Conservation (phyloP, 345 rosid species). For the Sonneratia caseolaris region DNA sequence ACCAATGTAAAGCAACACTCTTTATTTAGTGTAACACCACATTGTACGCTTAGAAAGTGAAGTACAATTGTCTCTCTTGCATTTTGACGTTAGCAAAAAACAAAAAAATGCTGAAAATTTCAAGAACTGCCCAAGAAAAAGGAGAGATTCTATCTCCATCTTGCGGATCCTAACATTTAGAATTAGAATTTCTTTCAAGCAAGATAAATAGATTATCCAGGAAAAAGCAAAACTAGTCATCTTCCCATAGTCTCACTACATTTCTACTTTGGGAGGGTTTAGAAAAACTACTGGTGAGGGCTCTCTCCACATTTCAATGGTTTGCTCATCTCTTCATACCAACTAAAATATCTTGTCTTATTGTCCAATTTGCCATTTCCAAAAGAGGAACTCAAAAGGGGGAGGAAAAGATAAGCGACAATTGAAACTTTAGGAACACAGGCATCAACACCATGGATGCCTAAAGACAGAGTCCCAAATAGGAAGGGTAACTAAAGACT, state of each 20-base stretch:
- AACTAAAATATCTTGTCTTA: background rate
- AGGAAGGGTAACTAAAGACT: background rate
- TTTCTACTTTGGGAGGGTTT: no score
- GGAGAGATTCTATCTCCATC: background rate
- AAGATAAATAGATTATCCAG: no score
- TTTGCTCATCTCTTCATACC: background rate
- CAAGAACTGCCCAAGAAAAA: background rate
- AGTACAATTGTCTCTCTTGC: no score
- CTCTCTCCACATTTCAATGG: background rate
- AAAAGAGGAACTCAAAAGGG: background rate
- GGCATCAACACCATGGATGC: background rate
- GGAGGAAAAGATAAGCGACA: background rate
- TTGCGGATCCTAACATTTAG: background rate
- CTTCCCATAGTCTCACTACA: no score
- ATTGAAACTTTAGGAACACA: background rate
- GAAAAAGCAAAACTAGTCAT: no score
- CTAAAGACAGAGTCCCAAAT: background rate
- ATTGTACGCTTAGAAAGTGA: no score
- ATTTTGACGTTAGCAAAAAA: background rate
- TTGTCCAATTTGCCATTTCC: background rate
- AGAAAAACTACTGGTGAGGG: background rate
- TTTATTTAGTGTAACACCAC: no score
- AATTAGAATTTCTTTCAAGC: background rate
- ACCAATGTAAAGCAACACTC: no score
- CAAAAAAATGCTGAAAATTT: no score